Base-by-base conservation (phyloP, 2,329 filamentous ascomycete species). In the Cladosporium sp. region DNA sequence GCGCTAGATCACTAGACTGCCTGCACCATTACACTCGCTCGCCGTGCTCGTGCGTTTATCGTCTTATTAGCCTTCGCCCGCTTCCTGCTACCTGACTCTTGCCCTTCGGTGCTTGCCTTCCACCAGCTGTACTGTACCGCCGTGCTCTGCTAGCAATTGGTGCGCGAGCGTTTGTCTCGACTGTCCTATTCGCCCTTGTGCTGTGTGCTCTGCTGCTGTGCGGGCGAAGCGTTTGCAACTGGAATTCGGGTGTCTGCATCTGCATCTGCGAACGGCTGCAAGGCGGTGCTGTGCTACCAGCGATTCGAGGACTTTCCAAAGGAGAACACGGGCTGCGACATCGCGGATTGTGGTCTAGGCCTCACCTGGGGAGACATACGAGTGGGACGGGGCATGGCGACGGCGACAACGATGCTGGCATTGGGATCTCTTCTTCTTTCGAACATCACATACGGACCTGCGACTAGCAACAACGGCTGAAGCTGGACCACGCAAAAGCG, bases 391-490 rank as follows among this genome's bases (percentile, higher is more conserved):
- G 60, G 32, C 34, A 63, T 63, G 60, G 60, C 60, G 60, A 49
- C 43, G 58, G 48, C 60, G 60, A 54, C 60, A 53, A 63, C 60
- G 48, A 63, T 63, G 60, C 60, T 63, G 60, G 60, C 60, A 63
- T 54, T 63, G 60, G 34, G 32, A 54, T 63, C 49, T 63, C 32
- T 63, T 63, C 59, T 61, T 63, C 25, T 61, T 63, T 21, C 54
- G 60, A 48, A 63, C 36, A 56, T 25, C n/a, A 56, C 60, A 54
- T 63, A 63, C 60, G 49, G 34, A 34, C 26, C 26, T 43, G 54
- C 60, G 60, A 63, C 49, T 14, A 63, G 32, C 60, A 43, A 56
- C 30, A 56, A 32, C 60, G 60, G 34, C n/a, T 63, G 60, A 63
- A 63, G 23, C 26, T 46, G 25, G 39, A 51, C 23, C 49, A 23